Evolutionary conservation across 2,329 filamentous ascomycete species (phyloP), one percentile per base, ranked within the genome.

Genomic region (Colletotrichum musae): DNA sequence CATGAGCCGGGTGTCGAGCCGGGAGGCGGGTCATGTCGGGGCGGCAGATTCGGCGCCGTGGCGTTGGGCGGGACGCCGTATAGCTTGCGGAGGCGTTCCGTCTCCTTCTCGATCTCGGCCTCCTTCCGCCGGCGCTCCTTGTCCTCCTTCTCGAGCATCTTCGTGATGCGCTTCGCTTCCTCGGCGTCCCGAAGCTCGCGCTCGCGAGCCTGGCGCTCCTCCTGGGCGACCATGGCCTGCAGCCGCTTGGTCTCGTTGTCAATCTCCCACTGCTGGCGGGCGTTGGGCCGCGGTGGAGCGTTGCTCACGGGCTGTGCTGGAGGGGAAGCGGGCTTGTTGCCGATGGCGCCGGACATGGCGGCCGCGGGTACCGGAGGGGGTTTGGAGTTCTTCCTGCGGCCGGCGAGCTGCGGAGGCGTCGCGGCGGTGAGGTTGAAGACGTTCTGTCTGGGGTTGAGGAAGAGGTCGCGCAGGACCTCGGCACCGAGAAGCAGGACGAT

Each of bases 171-270:
- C 68, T 83, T 83, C 69, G 88, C 83, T 74, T 88, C 64, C 60
- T 73, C 59, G 3, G 63, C 75, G 24, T 78, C 83, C 65, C 85
- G 83, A 73, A 89, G 88, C 45, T 84, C 85, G 36, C 86, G 85
- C 73, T 92, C 88, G 12, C 83, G 83, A 52, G 87, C 85, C 70
- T 83, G 84, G 18, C 84, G 85, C 75, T 86, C 86, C 76, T 84
- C 84, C 73, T 81, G 78, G 1, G 80, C 81, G 9, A 88, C 84
- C 77, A 88, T 80, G 43, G 84, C 85, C 74, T 86, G 84, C 7
- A 98, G 82, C 0, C 94, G 87, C 73, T 91, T 91, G 0, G 94
- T 97, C 80, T 98, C 95, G 51, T 89, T 89, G 43, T 97, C 90
- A 12, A 94, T 85, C 53, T 84, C 83, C 77, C 43, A 77, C 79